phyloP scores from a whole-genome alignment of 495 filamentous ascomycete genomes.

The Xylaria venustula region DNA sequence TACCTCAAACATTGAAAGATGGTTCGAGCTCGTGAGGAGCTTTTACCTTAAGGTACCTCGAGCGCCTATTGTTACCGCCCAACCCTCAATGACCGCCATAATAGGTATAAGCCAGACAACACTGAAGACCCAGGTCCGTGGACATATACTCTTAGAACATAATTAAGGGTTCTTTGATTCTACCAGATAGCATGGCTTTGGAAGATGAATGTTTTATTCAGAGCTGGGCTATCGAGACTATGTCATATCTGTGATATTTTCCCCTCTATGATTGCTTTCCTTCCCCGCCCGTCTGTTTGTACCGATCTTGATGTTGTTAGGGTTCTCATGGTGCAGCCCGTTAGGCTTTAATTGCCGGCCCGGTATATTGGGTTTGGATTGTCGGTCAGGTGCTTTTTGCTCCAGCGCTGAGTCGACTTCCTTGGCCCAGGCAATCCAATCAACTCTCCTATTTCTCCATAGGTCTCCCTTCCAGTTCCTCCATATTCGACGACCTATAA shows the following conservation, averaged over 20 bases:
- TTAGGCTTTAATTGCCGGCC: not conserved
- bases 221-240: not conserved
- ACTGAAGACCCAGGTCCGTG: not conserved
- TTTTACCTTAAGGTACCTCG: not conserved
- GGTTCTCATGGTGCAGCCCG: constrained; percentile 3
- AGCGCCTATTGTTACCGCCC: not conserved
- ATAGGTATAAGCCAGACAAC: not conserved
- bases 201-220: not conserved
- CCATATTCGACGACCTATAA: constrained; percentile 81
- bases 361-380: constrained; percentile 6
- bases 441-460: constrained; percentile 58
- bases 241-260: not conserved
- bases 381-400: not conserved
- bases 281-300: not conserved
- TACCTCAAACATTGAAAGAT: not conserved
- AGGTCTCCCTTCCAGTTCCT: constrained; percentile 89
- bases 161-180: not conserved
- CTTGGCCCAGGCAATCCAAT: constrained; percentile 72
- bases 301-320: constrained; percentile 2
- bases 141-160: not conserved
- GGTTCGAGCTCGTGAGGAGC: not conserved
- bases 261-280: constrained; percentile 1
- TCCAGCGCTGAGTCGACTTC: constrained; percentile 35
- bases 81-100: not conserved
- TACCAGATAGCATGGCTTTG: not conserved